Conservation (phyloP, 352 stramenopile genomes). For the Phytopythium ostracodes region DNA sequence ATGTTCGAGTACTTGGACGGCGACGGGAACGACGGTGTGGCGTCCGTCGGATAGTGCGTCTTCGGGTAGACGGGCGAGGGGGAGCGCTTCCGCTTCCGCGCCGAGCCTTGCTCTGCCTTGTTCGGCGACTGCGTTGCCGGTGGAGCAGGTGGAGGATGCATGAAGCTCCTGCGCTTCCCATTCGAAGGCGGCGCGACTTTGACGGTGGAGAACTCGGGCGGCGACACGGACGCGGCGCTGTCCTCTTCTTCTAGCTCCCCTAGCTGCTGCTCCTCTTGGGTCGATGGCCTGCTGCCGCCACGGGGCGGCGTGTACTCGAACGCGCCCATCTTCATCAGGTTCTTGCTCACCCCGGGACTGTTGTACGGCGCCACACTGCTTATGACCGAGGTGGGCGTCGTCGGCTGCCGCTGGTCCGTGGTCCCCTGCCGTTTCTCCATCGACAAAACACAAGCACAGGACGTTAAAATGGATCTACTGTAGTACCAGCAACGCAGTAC, state of each 20-base stretch:
- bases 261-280: constrained; percentile 2
- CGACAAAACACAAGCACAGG: background rate
- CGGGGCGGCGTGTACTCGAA: constrained; percentile 72
- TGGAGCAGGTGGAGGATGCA: background rate
- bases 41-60: constrained; percentile 35
- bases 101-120: constrained; percentile 1
- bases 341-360: constrained; percentile 66
- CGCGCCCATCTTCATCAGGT: constrained; percentile 77
- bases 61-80: constrained; percentile 39
- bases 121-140: background rate
- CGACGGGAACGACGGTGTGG: constrained; percentile 25
- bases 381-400: constrained; percentile 62
- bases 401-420: constrained; percentile 17
- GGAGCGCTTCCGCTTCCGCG: constrained; percentile 50
- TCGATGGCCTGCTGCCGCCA: constrained; percentile 14
- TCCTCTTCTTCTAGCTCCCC: constrained; percentile 19
- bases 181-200: background rate
- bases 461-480: no score
- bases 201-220: constrained; percentile 58
- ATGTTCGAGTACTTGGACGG: constrained; percentile 34
- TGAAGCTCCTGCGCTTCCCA: background rate
- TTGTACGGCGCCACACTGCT: constrained; percentile 59
- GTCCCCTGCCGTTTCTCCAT: background rate
- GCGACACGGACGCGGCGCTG: constrained; percentile 29
- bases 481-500: background rate